phyloP scores from a whole-genome alignment of 352 stramenopile genomes.

The Globisporangium okanoganense region DNA sequence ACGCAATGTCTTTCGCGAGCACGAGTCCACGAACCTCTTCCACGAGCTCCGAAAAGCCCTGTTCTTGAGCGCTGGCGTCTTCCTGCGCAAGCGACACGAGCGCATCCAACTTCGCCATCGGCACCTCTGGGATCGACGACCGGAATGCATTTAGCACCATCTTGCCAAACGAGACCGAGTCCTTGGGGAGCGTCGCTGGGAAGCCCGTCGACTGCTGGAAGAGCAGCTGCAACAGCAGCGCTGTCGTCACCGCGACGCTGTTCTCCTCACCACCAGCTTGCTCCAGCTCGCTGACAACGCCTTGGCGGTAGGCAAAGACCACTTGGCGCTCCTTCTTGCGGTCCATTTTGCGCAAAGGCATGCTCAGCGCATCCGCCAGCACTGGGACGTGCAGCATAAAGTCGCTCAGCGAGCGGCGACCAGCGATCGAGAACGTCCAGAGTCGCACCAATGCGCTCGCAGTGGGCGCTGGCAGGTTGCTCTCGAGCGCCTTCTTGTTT shows the following conservation, averaged over 20 bases:
- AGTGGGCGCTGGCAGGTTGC: slow-evolving; percentile 40
- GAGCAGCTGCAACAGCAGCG: slow-evolving; percentile 49
- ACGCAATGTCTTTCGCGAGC: slow-evolving; percentile 35
- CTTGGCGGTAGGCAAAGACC: slow-evolving; percentile 60
- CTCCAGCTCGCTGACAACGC: slow-evolving; percentile 41
- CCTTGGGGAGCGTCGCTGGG: slow-evolving; percentile 38
- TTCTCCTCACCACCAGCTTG: slow-evolving; percentile 13
- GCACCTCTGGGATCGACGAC: slow-evolving; percentile 29
- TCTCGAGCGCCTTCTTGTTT: slow-evolving; percentile 69
- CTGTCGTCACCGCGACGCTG: slow-evolving; percentile 25
- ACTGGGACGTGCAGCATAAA: slow-evolving; percentile 57
- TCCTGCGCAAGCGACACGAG: slow-evolving; percentile 19
- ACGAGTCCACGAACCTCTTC: slow-evolving; percentile 27
- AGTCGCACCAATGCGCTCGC: slow-evolving; percentile 51
- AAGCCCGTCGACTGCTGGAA: slow-evolving; percentile 67
- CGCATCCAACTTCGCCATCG: slow-evolving; percentile 23
- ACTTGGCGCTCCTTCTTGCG: slow-evolving; percentile 81
- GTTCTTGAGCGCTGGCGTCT: slow-evolving; percentile 5
- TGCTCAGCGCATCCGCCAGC: slow-evolving; percentile 57
- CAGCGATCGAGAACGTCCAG: slow-evolving; percentile 67
- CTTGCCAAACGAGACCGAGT: slow-evolving; percentile 25
- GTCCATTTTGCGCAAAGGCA: slow-evolving; percentile 76
- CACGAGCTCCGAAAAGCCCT: slow-evolving; percentile 17
- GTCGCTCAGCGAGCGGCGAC: slow-evolving; percentile 51
- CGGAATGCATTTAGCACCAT: slow-evolving; percentile 46